Percentiles rank a stretch among this genome's conserved stretches.
phyloP scores from a whole-genome alignment of 805 yeast species.

The Saccharomyces paradoxus region DNA sequence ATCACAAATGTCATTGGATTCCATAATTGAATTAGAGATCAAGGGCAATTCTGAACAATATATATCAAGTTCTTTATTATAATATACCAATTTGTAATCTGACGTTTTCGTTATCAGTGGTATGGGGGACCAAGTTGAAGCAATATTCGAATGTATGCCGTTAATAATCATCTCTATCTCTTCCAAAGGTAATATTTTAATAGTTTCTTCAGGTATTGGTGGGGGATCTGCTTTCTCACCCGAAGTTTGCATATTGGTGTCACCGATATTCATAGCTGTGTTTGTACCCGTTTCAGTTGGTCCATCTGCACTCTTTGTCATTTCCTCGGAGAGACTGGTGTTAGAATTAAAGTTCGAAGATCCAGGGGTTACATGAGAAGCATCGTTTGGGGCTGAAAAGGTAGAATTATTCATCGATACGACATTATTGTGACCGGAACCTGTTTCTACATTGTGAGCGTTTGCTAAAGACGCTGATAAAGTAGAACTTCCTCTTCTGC shows the following conservation, averaged over 20 bases:
- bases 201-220: background rate
- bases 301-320: background rate
- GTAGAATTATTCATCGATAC: background rate
- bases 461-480: background rate
- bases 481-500: conserved; percentile 5
- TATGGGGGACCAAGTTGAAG: conserved; percentile 55
- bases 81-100: conserved; percentile 48
- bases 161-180: conserved; percentile 34
- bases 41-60: conserved; percentile 54
- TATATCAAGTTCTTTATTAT: conserved; percentile 51
- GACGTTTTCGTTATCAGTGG: conserved; percentile 31
- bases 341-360: background rate
- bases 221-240: conserved; percentile 1
- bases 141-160: conserved; percentile 28
- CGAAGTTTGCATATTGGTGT: background rate
- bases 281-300: background rate
- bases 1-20: conserved; percentile 4
- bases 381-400: background rate
- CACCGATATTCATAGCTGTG: background rate
- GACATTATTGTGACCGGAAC: background rate
- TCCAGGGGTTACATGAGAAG: background rate
- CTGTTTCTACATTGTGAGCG: background rate
- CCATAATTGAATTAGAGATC: conserved; percentile 33
- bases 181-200: conserved; percentile 29
- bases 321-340: background rate